Base-by-base conservation (phyloP, 1,284 basidiomycete genomes). In the Kalmanozyma brasiliensis region DNA sequence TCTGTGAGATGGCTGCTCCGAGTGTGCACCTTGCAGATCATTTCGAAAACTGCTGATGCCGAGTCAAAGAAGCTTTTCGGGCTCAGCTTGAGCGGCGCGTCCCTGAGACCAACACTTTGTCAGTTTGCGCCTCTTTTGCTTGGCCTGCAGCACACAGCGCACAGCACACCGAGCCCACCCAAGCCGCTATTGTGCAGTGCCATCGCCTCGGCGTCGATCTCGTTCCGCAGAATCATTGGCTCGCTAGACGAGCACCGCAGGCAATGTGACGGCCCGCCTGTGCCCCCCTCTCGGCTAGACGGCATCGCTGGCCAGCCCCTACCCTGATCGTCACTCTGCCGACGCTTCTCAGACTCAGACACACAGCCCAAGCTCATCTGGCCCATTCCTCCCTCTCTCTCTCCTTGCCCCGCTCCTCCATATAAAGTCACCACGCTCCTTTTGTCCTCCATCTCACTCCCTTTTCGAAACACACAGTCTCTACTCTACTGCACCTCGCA, bases 101-200 rank as follows among this genome's bases (percentile, higher is more conserved):
- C 26, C 40, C n/a, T 53, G 55, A 65, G 48, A 65, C 55, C 62
- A 65, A 59, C 62, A 59, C 56, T 40, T 38, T 57, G 43, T 8
- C 23, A 20, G 23, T 5, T 24, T 5, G n/a, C 17, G 6, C 30
- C 20, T 10, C 0, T 30, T 29, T 42, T 43, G 24, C 60, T 63
- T 56, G 52, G 48, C 52, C 45, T 56, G 52, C 60, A 55, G 33
- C 17, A 13, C 13, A 34, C 7, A 6, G 26, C 26, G 26, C 7
- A 29, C 26, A 6, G 26, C 26, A 29, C n/a, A n/a, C n/a, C n/a
- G n/a, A n/a, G n/a, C n/a, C n/a, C n/a, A n/a, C n/a, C n/a, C n/a
- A n/a, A n/a, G n/a, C n/a, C n/a, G n/a, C n/a, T n/a, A n/a, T n/a
- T n/a, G n/a, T n/a, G n/a, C n/a, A n/a, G n/a, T n/a, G n/a, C n/a